Evolutionary conservation across 2,329 filamentous ascomycete genomes (phyloP), one percentile per base, ranked within the genome.

Genomic region (Microdochium trichocladiopsis): DNA sequence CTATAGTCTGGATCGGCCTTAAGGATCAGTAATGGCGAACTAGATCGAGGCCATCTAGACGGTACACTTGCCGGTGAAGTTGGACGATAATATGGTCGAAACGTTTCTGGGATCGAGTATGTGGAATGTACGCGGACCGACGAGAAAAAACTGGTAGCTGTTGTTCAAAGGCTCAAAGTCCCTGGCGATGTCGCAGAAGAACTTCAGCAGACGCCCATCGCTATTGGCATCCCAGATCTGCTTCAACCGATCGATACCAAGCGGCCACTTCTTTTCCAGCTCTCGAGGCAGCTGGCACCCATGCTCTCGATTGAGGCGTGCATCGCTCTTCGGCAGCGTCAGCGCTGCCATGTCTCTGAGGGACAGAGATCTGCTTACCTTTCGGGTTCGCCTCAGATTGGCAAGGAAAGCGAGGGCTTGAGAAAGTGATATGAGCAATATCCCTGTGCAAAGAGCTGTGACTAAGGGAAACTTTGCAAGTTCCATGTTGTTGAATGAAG

Each of bases 221-320:
- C 59, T 53, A 52, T 64, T 62, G 22, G 63, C 58, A 16, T 60
- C 52, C 49, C 64, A 54, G 5, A 45, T 45, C 41, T 64, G 54
- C 45, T 61, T 60, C 45, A 66, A 58, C 24, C 64, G 56, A 51
- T 69, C 66, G 36, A 69, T 58, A 4, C 64, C 66, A 4, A 70
- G 55, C n/a, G 63, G 66, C 64, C 61, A 66, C 60, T 52, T 59
- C 33, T 63, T 63, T 28, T 62, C 56, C 18, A 69, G 55, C 48
- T 63, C 60, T 16, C 63, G 66, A 45, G 66, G 66, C 31, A 60
- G 57, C 49, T 64, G 53, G 52, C 66, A 68, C 8, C 61, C 56
- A 51, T 61, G 56, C 25, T 49, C 41, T 11, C 55, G 59, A 18
- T 55, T 57, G 23, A 63, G 48, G 21, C 52, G 52, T 25, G 53